phyloP scores from a whole-genome alignment of 2,329 filamentous ascomycete species.

The Trichophyton rubrum region DNA sequence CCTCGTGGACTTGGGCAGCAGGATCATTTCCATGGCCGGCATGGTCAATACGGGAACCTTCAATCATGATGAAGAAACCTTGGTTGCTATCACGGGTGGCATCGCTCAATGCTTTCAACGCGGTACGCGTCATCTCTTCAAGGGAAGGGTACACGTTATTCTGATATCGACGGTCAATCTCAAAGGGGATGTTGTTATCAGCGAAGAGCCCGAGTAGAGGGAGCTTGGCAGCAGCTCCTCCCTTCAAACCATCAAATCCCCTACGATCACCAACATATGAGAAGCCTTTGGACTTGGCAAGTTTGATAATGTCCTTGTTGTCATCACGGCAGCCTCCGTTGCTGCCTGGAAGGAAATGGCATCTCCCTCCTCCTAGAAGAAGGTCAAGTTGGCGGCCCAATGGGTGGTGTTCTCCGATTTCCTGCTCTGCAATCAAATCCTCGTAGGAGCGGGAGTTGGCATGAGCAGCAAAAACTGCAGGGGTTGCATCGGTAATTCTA shows the following conservation, averaged over 20 bases:
- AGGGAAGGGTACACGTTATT: slow-evolving; percentile 74
- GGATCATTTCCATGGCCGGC: slow-evolving; percentile 79
- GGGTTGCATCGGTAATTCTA: slow-evolving; percentile 87
- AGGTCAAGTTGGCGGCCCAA: slow-evolving; percentile 80
- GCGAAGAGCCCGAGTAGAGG: slow-evolving; percentile 83
- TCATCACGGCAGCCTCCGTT: slow-evolving; percentile 69
- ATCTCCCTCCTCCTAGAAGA: slow-evolving; percentile 84
- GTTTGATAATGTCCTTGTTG: slow-evolving; percentile 56
- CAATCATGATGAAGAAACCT: slow-evolving; percentile 98
- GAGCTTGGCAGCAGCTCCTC: slow-evolving; percentile 55
- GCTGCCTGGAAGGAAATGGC: slow-evolving; percentile 82
- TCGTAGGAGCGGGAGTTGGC: slow-evolving; percentile 68
- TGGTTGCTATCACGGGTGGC: slow-evolving; percentile 75
- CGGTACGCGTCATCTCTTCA: slow-evolving; percentile 79
- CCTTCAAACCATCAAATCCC: slow-evolving; percentile 62
- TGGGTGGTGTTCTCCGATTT: slow-evolving; percentile 71
- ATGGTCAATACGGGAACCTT: slow-evolving; percentile 91
- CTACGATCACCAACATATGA: slow-evolving; percentile 59
- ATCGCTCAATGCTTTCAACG: slow-evolving; percentile 63
- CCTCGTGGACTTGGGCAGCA: slow-evolving; percentile 75
- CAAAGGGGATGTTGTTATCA: slow-evolving; percentile 70
- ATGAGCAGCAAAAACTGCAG: slow-evolving; percentile 86
- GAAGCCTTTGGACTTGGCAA: slow-evolving; percentile 70
- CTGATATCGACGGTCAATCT: slow-evolving; percentile 74
- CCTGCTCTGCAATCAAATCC: slow-evolving; percentile 83